These are phyloP conservation scores for Crithidia mellificae DNA, from an alignment of 208 protist genomes.

Conservation along the genomic window DNA sequence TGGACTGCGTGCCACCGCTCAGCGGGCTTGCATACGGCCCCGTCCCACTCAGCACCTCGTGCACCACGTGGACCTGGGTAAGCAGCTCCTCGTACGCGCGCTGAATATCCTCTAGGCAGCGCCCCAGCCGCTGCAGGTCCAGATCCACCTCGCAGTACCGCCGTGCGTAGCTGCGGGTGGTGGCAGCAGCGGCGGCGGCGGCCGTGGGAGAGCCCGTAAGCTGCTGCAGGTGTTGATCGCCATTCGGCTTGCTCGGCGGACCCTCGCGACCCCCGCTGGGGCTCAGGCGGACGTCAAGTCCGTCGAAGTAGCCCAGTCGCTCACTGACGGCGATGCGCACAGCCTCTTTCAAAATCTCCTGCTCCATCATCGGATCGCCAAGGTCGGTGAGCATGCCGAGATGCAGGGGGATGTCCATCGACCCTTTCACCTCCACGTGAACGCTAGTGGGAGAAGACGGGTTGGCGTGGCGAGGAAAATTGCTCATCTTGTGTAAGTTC, in stretches of 20 bases:
- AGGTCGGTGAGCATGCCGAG: constrained; percentile 53
- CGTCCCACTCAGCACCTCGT: constrained; percentile 34
- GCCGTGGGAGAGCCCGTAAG: constrained; percentile 8
- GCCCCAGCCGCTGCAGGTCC: constrained; percentile 49
- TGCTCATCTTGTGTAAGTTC: not conserved
- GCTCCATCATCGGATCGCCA: constrained; percentile 58
- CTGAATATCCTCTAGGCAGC: constrained; percentile 60
- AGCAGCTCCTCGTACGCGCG: constrained; percentile 57
- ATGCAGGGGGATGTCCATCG: constrained; percentile 51
- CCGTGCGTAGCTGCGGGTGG: not conserved
- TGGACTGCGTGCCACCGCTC: not conserved
- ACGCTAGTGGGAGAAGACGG: constrained; percentile 20
- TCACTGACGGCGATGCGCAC: constrained; percentile 68
- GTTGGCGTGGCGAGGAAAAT: not conserved
- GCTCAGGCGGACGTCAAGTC: constrained; percentile 41
- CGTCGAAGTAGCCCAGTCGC: constrained; percentile 67
- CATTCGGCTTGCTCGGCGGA: not conserved
- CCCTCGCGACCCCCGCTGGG: constrained; percentile 20
- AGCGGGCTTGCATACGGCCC: not conserved
- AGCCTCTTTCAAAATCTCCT: constrained; percentile 69
- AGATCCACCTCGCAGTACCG: constrained; percentile 29
- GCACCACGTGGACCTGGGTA: constrained; percentile 38
- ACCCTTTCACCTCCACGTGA: constrained; percentile 53
- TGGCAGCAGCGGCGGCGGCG: not conserved
- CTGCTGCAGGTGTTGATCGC: constrained; percentile 5